Evolutionary conservation across 2,329 filamentous ascomycete genomes (phyloP), one percentile per base, ranked within the genome.

Genomic region (Neonectria faginata): DNA sequence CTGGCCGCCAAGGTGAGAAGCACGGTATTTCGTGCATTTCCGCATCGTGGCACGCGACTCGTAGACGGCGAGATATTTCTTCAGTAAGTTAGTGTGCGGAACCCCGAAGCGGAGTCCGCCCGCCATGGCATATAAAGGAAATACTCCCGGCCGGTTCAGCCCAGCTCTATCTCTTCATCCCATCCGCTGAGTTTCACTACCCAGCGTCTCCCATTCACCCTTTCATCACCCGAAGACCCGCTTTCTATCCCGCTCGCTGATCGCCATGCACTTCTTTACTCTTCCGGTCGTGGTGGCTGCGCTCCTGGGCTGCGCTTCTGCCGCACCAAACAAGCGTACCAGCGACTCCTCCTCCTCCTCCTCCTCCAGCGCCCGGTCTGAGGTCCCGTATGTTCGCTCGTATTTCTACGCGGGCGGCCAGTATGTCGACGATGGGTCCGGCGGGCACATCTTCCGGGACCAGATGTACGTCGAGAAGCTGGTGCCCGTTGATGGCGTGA

Each of bases 391-490:
- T 52, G 45, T 65, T 18, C 68, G 70, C 5, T 63, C 68, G 2
- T 72, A 56, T 25, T 72, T 72, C 31, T 71, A 71, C 39, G 47
- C 60, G 1, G 69, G 70, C 1, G 70, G 70, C 0, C 51, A 27
- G 3, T 73, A 73, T n/a, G 70, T 68, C 10, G 54, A 70, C 27
- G 67, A 72, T 42, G 70, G 61, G 6, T 36, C 67, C 0, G 68
- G 65, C 0, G 67, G 69, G 1, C 70, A 70, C 55, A 47, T 72
- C 18, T 70, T 73, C 45, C 64, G 58, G 6, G 70, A 70, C 27
- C 70, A 72, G 31, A 73, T 73, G 70, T 72, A 72, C 18, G 67
- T 72, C 18, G 70, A 72, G 58, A 71, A 71, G 47, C 57, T 72
- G 9, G 47, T 57, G 2, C 69, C 70, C 0, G 47, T 45, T 3